phyloP scores from a whole-genome alignment of 306 rosid species.

The Coriaria nepalensis region DNA sequence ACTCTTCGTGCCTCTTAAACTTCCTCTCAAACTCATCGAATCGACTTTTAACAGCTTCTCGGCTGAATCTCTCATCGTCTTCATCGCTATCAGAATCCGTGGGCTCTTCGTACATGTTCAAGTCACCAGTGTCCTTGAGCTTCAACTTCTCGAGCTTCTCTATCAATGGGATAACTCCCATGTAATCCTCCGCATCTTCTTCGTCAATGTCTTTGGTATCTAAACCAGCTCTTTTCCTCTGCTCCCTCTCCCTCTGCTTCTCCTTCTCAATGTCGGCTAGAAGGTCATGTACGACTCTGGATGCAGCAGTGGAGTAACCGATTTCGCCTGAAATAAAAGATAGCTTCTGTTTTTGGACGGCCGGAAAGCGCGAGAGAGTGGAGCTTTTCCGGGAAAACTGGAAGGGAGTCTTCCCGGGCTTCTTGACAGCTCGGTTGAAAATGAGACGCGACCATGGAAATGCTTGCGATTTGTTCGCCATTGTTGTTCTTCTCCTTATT shows the following conservation, averaged over 20 bases:
- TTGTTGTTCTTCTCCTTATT: background rate
- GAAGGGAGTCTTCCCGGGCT: constrained; percentile 15
- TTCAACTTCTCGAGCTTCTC: constrained; percentile 48
- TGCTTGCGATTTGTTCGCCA: constrained; percentile 23
- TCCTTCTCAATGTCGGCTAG: constrained; percentile 52
- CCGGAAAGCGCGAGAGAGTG: constrained; percentile 9
- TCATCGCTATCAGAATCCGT: constrained; percentile 75
- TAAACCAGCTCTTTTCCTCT: constrained; percentile 37
- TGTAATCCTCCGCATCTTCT: constrained; percentile 41
- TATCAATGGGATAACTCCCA: constrained; percentile 53
- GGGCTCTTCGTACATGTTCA: constrained; percentile 45
- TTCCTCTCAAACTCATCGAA: constrained; percentile 45
- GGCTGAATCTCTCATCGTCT: constrained; percentile 38
- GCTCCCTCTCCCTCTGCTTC: constrained; percentile 42
- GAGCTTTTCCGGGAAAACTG: constrained; percentile 12
- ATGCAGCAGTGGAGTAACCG: constrained; percentile 30
- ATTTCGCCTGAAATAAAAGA: constrained; percentile 7
- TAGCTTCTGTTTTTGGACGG: constrained; percentile 7
- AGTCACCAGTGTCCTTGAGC: constrained; percentile 21
- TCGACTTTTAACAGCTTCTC: constrained; percentile 30
- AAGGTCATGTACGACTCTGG: constrained; percentile 33
- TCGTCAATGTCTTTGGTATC: constrained; percentile 58
- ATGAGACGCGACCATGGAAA: constrained; percentile 35
- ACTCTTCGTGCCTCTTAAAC: constrained; percentile 46
- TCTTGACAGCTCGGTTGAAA: constrained; percentile 23